A percentile compares a stretch with the other conserved stretches of the same genome.
Evolutionary conservation across 139 green algal genomes (phyloP).

Genomic region (Eudorina sp.): DNA sequence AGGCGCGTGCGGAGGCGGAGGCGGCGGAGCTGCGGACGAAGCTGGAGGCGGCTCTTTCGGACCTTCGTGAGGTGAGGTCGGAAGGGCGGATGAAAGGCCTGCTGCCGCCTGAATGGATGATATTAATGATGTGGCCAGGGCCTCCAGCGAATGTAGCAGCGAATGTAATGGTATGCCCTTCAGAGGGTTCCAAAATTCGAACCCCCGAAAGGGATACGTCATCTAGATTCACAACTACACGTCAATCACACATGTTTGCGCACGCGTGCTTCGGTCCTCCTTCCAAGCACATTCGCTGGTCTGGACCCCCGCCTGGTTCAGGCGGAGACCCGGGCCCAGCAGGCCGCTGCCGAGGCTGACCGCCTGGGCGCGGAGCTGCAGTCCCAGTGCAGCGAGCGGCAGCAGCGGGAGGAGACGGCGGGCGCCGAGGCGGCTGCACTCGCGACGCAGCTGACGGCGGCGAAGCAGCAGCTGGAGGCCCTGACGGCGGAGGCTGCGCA

Average conservation of each 20-base stretch:
- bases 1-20: neutral
- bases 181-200: no score
- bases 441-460: neutral
- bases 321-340: neutral
- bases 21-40: neutral
- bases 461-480: conserved; percentile 5
- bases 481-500: neutral
- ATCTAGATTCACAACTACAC: neutral
- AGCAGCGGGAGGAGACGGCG: neutral
- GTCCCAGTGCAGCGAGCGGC: neutral
- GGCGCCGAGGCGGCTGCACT: neutral
- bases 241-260: neutral
- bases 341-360: neutral
- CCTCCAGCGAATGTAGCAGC: no score
- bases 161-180: no score
- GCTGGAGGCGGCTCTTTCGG: neutral
- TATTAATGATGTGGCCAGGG: no score
- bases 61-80: neutral
- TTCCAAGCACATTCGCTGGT: neutral
- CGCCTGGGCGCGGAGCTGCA: conserved; percentile 1
- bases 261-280: neutral
- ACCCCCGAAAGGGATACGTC: no score
- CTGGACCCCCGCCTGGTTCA: neutral
- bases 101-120: no score
- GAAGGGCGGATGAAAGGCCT: neutral